Conservation (phyloP, 192 early-diverging fungal genomes). For the Coemansia sp. region DNA sequence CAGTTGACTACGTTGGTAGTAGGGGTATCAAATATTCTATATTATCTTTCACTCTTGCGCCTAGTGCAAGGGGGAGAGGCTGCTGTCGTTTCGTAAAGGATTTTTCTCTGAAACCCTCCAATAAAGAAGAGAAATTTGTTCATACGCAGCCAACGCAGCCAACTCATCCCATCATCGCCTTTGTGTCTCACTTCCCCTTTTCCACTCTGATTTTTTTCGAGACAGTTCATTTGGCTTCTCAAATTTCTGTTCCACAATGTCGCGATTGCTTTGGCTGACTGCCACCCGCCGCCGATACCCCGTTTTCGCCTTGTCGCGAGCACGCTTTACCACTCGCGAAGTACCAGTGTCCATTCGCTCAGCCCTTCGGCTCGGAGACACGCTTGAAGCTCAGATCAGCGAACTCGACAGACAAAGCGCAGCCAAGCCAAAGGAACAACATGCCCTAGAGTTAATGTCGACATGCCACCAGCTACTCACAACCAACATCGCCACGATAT, state of each 20-base stretch:
- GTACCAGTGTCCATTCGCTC: not conserved
- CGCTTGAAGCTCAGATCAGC: not conserved
- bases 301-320: not conserved
- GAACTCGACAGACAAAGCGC: not conserved
- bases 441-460: not conserved
- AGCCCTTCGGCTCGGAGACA: not conserved
- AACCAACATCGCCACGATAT: not conserved
- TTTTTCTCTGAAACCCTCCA: too few relatives aligned
- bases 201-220: not conserved
- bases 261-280: not conserved
- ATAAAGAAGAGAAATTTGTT: not conserved
- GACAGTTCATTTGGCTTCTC: not conserved
- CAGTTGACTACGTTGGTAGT: too few relatives aligned
- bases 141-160: too few relatives aligned
- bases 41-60: too few relatives aligned
- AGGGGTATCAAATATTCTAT: too few relatives aligned
- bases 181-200: not conserved
- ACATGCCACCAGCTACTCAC: slow-evolving; percentile 5
- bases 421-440: not conserved
- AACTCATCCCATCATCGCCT: too few relatives aligned
- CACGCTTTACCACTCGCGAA: not conserved
- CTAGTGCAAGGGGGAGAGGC: too few relatives aligned
- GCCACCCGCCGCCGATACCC: not conserved
- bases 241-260: not conserved
- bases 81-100: too few relatives aligned